phyloP scores from a whole-genome alignment of 192 early-diverging fungal genomes.

The Coemansia guatemalensis region DNA sequence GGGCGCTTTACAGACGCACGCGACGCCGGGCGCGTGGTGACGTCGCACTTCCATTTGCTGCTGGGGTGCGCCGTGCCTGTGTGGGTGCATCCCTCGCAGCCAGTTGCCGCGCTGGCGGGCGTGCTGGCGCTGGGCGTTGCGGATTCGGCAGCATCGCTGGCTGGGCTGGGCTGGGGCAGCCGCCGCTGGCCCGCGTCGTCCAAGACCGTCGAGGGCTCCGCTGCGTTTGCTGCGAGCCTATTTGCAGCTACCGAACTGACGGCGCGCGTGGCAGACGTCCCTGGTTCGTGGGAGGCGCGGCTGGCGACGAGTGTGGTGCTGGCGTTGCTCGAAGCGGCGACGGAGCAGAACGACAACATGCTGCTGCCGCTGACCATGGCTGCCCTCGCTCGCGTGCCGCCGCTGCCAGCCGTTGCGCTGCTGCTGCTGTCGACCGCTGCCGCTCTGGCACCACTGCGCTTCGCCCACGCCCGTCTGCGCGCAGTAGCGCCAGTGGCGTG shows the following conservation, averaged over 20 bases:
- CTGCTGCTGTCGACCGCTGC: neutral
- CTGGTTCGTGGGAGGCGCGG: constrained; percentile 17
- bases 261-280: constrained; percentile 10
- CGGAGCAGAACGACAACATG: constrained; percentile 95
- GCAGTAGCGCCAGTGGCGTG: neutral
- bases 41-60: constrained; percentile 88
- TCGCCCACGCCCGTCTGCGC: neutral
- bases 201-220: constrained; percentile 85
- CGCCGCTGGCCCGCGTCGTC: constrained; percentile 69
- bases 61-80: constrained; percentile 88
- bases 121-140: constrained; percentile 88
- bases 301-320: constrained; percentile 29
- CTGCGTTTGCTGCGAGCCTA: constrained; percentile 74
- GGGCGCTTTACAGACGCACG: constrained; percentile 79
- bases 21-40: constrained; percentile 78
- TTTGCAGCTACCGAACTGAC: constrained; percentile 21
- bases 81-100: constrained; percentile 70
- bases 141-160: constrained; percentile 85
- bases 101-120: constrained; percentile 63
- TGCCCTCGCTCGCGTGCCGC: neutral
- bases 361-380: constrained; percentile 77
- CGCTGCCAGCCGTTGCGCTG: neutral
- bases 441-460: neutral
- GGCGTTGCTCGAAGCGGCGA: constrained; percentile 80
- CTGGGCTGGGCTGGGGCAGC: constrained; percentile 73